Evolutionary conservation across 176 grass and related monocot species (phyloP), one percentile per base, ranked within the genome.

Genomic region (Aechmea fasciata): DNA sequence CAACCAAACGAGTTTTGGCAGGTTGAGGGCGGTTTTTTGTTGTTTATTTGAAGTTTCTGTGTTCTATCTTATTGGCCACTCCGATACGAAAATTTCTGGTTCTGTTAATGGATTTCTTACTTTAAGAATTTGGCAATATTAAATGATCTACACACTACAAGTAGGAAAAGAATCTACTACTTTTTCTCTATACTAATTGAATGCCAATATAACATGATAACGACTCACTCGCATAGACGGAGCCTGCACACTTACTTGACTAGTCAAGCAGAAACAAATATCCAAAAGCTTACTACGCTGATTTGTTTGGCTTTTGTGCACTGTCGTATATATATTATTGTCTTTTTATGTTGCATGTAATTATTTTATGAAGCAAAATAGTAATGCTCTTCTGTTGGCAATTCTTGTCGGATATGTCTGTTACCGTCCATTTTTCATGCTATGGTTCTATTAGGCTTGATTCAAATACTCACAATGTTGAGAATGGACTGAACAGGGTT

Each of bases 1-100:
- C 70, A 22, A 81, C 77, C 52, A 83, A 83, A 73, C 84, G 86
- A 80, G 86, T 97, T 77, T 87, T 82, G 72, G 86, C 89, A 79
- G 94, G 94, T 97, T 66, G 75, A 77, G 23, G 52, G 13, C 51
- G 47, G 55, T 9, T 64, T 13, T 23, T 59, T 17, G 15, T 50
- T 69, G 61, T 55, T 11, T 25, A 25, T 22, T 52, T 67, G 3
- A 23, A 13, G 20, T 15, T 25, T 14, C 9, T 48, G 15, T 25
- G 10, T 66, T 18, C n/a, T 63, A 10, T 10, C 15, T 63, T 22
- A 10, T 63, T 15, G 59, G 33, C 33, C 33, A 41, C 33, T 41
- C 33, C 33, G 5, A 41, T 41, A 6, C 33, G 33, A 41, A 41
- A 7, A 41, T 41, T 41, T 41, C 33, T 41, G 33, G 5, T 41